Evolutionary conservation across 768 basidiomycete species (phyloP).

Genomic region (Sutorius australiensis): DNA sequence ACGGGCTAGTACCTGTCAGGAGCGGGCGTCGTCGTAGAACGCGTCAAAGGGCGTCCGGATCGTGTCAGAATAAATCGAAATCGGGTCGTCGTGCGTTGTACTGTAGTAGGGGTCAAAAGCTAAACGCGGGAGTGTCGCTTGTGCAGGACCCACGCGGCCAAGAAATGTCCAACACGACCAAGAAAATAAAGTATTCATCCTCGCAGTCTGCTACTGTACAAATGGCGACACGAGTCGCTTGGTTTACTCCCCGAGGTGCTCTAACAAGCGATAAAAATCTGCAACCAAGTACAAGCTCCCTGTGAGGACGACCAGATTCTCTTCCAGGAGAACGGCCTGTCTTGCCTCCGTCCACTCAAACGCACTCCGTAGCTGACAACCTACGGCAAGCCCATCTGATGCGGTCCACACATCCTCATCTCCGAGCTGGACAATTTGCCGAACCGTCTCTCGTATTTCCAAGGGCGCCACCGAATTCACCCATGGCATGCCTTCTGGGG

Average conservation of each 20-base stretch:
- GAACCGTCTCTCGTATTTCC: constrained; percentile 47
- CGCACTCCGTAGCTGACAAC: constrained; percentile 42
- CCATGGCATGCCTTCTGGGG: constrained; percentile 95
- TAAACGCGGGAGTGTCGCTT: not conserved
- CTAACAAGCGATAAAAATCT: constrained; percentile 72
- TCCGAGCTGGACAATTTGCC: constrained; percentile 35
- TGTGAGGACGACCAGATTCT: constrained; percentile 65
- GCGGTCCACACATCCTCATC: constrained; percentile 46
- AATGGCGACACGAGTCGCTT: not conserved
- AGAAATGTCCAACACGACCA: not conserved
- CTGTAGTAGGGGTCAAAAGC: not conserved
- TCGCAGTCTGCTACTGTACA: not conserved
- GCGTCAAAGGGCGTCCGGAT: constrained; percentile 8
- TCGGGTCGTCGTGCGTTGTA: constrained; percentile 1
- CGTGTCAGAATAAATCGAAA: constrained; percentile 9
- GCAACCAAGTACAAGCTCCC: constrained; percentile 95
- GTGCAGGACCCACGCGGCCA: not conserved
- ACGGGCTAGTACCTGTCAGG: constrained; percentile 11
- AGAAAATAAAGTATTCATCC: not conserved
- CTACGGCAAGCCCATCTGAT: constrained; percentile 30
- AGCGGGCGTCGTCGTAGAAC: constrained; percentile 8
- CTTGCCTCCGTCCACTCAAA: constrained; percentile 41
- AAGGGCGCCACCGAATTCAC: constrained; percentile 57
- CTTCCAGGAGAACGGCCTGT: constrained; percentile 6
- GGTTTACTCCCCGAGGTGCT: constrained; percentile 10